Base-by-base conservation (phyloP, 345 rosid species). In the Camelina neglecta region DNA sequence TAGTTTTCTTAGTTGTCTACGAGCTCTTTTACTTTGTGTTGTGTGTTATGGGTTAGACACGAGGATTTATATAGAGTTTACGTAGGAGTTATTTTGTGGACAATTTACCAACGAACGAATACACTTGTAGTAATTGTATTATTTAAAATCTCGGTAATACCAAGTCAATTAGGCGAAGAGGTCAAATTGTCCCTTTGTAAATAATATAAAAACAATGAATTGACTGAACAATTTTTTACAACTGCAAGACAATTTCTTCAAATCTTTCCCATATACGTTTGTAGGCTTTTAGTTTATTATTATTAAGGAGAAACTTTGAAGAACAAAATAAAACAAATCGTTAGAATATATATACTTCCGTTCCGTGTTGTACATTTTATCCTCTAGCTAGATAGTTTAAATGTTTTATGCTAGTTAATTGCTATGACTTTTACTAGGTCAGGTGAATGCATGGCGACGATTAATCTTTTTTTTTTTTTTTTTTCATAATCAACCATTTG, bases 41-140 rank as follows among this genome's bases (percentile, higher is more conserved):
- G 36, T 41, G 26, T 57, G 18, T 57, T 48, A 26, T 49, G 35
- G 62, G 55, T 75, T 60, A 35, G 9, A 18, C 60, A 50, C 16
- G 45, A 51, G 29, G 69, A 31, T 60, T 51, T 68, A 50, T 75
- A 68, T 75, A 75, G 63, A 50, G 55, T 39, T 75, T 67, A 39
- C 45, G 35, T 26, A 18, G 48, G 24, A 60, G 12, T 39, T 75
- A 31, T 39, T 59, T 39, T 49, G 26, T 38, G 21, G 7, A 60
- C 18, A 33, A 55, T 33, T 45, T 0, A 2, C 58, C 57, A 44
- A 8, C 35, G 10, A 44, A 8, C 35, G 10, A 44, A 5, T 5
- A 21, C 35, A 45, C 55, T 58, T 58, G 56, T 42, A n/a, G 50
- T 47, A 57, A 7, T 72, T 49, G 35, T 47, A 20, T 42, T 4